Evolutionary conservation across 208 protist genomes (phyloP).

Genomic region (Vickermania ingenoplastis): DNA sequence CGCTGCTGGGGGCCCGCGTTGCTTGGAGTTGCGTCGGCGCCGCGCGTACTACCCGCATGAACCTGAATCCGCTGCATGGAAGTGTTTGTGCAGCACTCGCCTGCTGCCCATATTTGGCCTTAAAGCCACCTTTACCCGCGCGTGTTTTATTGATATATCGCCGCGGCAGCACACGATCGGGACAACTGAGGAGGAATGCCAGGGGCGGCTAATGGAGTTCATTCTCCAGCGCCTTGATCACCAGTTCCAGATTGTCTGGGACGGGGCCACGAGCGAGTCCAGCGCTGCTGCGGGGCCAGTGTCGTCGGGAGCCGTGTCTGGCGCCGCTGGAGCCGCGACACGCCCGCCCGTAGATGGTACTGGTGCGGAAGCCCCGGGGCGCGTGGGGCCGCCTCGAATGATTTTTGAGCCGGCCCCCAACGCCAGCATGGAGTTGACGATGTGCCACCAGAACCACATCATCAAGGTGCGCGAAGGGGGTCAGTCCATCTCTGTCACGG

Average conservation of each 20-base stretch:
- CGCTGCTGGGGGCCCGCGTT: neutral
- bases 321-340: too few species aligned
- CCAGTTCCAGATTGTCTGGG: conserved; percentile 81
- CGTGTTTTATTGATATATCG: neutral
- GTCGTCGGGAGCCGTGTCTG: too few species aligned
- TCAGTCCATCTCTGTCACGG: conserved; percentile 55
- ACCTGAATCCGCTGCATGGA: neutral
- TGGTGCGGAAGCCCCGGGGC: neutral
- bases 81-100: neutral
- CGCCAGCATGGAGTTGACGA: conserved; percentile 59
- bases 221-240: conserved; percentile 78
- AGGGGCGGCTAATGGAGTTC: conserved; percentile 50
- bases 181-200: conserved; percentile 10
- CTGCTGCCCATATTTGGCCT: neutral
- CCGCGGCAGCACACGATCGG: neutral
- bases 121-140: neutral
- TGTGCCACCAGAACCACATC: conserved; percentile 78
- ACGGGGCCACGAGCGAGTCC: conserved; percentile 16
- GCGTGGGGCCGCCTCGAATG: conserved; percentile 9
- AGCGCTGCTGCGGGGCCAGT: conserved; percentile 1
- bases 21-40: neutral
- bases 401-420: conserved; percentile 47
- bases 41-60: neutral
- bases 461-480: conserved; percentile 69
- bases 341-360: neutral